Conservation (phyloP, 768 basidiomycete species). For the Kockovaella imperatae region DNA sequence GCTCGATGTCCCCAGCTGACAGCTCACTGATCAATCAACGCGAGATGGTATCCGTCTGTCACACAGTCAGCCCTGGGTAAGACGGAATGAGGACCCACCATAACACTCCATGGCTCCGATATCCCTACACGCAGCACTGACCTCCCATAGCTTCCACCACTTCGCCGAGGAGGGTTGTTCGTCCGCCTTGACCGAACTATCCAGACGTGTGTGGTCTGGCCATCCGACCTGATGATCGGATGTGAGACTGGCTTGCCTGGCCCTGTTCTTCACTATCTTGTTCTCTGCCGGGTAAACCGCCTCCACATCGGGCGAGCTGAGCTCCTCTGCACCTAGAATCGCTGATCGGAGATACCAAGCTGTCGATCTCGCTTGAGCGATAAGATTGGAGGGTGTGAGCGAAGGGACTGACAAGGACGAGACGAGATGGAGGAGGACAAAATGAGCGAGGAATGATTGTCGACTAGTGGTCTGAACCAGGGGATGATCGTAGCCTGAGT, state of each 20-base stretch:
- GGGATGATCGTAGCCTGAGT: slow-evolving; percentile 33
- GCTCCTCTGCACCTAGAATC: no score
- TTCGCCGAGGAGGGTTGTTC: background rate
- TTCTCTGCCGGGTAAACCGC: no score
- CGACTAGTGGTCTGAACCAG: slow-evolving; percentile 14
- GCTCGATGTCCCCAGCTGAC: background rate
- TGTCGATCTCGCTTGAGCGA: slow-evolving; percentile 1
- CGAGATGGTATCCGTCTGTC: slow-evolving; percentile 27
- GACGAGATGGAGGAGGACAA: slow-evolving; percentile 25
- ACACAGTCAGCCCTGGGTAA: background rate
- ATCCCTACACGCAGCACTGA: slow-evolving; percentile 27
- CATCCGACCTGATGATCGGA: no score
- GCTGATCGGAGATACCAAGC: no score
- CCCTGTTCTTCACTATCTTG: no score
- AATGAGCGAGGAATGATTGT: slow-evolving; percentile 19
- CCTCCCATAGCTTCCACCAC: slow-evolving; percentile 34
- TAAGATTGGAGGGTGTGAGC: slow-evolving; percentile 9
- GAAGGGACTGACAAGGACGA: slow-evolving; percentile 16
- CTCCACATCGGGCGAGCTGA: no score
- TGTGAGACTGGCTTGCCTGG: no score
- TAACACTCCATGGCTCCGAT: slow-evolving; percentile 38
- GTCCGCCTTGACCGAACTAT: slow-evolving; percentile 3
- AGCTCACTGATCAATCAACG: slow-evolving; percentile 35
- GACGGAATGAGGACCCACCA: slow-evolving; percentile 11
- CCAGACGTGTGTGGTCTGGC: no score